Evolutionary conservation across 2,329 filamentous ascomycete genomes (phyloP), one percentile per base, ranked within the genome.

Genomic region (Pyrenophora graminea): DNA sequence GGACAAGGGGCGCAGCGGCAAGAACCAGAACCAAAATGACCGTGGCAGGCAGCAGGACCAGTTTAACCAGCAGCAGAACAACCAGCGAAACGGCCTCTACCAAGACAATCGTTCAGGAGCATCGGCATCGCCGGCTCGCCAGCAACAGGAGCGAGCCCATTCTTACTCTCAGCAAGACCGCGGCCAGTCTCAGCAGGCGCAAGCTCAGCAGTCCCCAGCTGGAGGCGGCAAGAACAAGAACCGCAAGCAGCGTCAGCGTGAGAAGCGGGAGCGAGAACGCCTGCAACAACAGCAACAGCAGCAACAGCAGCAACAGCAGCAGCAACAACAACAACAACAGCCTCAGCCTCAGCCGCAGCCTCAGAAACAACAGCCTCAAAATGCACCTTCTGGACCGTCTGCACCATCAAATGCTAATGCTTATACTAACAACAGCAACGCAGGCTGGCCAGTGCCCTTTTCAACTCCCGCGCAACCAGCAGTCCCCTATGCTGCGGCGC

Each of bases 151-250:
- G 30, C 59, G 65, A 5, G 63, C 60, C 23, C 60, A 62, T 36
- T 55, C 57, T 17, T 58, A 57, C 23, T 17, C 46, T 12, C 54
- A 56, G 33, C 44, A 55, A 45, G 27, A 25, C 8, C 23, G 23
- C 23, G 23, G 23, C 23, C 23, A 25, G 23, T 25, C 23, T 25
- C 23, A 25, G 23, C 23, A 25, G 23, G 23, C 45, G 15, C 43
- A 48, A 41, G 30, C 52, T 9, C 64, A 63, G 38, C 59, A 64
- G n/a, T 61, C 62, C 19, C 59, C 66, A n/a, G 34, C 63, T 27
- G 51, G 61, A 12, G 53, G 59, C 17, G 57, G 61, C 37, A 69
- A 68, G 51, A 67, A 67, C 48, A 68, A 67, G 56, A 67, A 67
- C 33, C 61, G 65, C 38, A 69, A 68, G 58, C 59, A 63, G 41